phyloP scores from a whole-genome alignment of 768 basidiomycete species.

The Leccinum aurantiacum region DNA sequence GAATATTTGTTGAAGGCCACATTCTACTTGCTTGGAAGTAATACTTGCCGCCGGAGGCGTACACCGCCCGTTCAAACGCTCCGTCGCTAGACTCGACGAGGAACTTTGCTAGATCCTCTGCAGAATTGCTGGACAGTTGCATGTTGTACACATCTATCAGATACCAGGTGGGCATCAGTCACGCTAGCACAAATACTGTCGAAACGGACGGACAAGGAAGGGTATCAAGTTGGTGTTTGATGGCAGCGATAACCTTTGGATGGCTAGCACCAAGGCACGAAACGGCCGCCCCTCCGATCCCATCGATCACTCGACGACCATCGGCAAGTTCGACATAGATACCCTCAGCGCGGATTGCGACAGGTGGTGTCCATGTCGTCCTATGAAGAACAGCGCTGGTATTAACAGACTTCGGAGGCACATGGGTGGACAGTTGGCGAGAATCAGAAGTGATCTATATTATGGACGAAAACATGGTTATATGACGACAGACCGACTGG shows the following conservation, averaged over 20 bases:
- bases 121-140: conserved; percentile 79
- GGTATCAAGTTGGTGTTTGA: conserved; percentile 79
- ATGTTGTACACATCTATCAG: conserved; percentile 79
- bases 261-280: conserved; percentile 74
- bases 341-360: conserved; percentile 65
- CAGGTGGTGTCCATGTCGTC: conserved; percentile 71
- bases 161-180: not conserved
- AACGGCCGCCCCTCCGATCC: conserved; percentile 85
- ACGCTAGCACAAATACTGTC: not conserved
- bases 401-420: conserved; percentile 16
- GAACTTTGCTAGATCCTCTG: conserved; percentile 72
- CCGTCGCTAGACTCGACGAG: conserved; percentile 68
- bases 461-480: not conserved
- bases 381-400: conserved; percentile 56
- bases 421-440: not conserved
- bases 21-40: not conserved
- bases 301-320: conserved; percentile 72
- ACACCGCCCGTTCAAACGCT: conserved; percentile 70
- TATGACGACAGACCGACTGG: not conserved
- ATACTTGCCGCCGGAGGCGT: conserved; percentile 69
- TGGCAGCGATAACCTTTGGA: conserved; percentile 66
- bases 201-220: conserved; percentile 68
- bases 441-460: conserved; percentile 2
- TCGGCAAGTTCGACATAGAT: conserved; percentile 71
- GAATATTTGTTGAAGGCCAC: not conserved